Conservation (phyloP, 2,329 filamentous ascomycete genomes). For the Cladorrhinum sp. region DNA sequence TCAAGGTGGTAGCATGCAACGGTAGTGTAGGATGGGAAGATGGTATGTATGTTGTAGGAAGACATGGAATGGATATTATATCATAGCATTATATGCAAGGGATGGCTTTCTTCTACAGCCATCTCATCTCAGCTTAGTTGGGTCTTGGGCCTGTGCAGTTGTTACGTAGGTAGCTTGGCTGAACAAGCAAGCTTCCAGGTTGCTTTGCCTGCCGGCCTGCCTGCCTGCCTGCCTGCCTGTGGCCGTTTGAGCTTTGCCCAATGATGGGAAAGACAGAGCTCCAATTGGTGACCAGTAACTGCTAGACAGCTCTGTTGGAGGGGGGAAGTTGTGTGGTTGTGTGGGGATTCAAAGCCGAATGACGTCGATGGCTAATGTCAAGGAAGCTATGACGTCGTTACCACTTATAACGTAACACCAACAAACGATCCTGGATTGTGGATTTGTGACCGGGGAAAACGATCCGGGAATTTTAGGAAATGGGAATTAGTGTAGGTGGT, state of each 20-base stretch:
- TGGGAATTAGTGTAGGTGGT: no score
- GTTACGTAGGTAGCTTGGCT: background rate
- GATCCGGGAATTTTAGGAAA: background rate
- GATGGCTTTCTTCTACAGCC: background rate
- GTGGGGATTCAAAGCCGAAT: background rate
- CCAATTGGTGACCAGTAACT: background rate
- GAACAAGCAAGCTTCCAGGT: background rate
- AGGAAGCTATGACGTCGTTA: conserved; percentile 4
- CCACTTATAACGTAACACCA: background rate
- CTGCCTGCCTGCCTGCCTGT: no score
- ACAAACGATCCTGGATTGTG: background rate
- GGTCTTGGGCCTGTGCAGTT: background rate
- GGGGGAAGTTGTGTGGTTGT: no score
- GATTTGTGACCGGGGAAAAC: background rate
- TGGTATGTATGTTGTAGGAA: background rate
- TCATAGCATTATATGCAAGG: background rate
- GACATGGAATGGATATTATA: background rate
- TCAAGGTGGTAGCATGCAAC: background rate
- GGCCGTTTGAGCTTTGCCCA: no score
- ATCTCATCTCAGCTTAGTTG: background rate
- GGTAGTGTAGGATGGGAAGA: background rate
- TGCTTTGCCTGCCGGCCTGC: background rate
- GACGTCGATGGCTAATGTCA: conserved; percentile 15
- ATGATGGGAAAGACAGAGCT: no score
- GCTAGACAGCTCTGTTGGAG: background rate